Base-by-base conservation (phyloP, 208 protist genomes). In the Naegleria fowleri region DNA sequence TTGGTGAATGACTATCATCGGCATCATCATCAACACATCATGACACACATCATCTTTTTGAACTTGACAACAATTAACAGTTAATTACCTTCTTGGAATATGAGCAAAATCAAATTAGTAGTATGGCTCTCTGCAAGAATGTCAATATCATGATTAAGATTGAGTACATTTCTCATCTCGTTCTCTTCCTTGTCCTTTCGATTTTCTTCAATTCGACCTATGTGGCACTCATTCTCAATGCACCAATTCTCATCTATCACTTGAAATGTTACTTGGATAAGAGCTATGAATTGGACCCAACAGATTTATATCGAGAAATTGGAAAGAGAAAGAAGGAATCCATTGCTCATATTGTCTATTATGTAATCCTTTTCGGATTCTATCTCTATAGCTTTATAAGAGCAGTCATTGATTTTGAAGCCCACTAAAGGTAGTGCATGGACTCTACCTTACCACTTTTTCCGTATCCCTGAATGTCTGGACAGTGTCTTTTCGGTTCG, bases 61-160 rank as follows among this genome's bases (percentile, higher is more conserved):
- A 48, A 1, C 1, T 48, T 7, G 7, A 9, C 7, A 9, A 48
- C 43, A 48, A 48, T 48, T 1, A 51, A 38, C 33, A 89, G 86
- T 40, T 89, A 19, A 89, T 89, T 29, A 39, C 86, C 6, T 89
- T 89, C 33, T n/a, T 89, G 6, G 86, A 89, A 89, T 89, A 67
- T 67, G 86, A 89, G 59, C 41, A 89, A 16, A 89, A 67, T 40
- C 86, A 89, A 38, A 89, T 89, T 67, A 67, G 41, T 67, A 67
- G 48, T 67, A 43, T 67, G 48, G 38, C 41, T 40, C 29, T 89
- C 9, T 67, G 41, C 25, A 89, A 41, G 41, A 89, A 55, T 41
- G 29, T 89, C 11, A 89, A 89, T 40, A 89, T 67, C 22, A 89
- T 89, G 86, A 38, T 89, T 39, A 89, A 89, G 36, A 67, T 89